Percentiles rank a stretch among this genome's conserved stretches.
These are phyloP conservation scores for Lentinula aciculospora DNA, from an alignment of 768 basidiomycete species.

Conservation along the genomic window DNA sequence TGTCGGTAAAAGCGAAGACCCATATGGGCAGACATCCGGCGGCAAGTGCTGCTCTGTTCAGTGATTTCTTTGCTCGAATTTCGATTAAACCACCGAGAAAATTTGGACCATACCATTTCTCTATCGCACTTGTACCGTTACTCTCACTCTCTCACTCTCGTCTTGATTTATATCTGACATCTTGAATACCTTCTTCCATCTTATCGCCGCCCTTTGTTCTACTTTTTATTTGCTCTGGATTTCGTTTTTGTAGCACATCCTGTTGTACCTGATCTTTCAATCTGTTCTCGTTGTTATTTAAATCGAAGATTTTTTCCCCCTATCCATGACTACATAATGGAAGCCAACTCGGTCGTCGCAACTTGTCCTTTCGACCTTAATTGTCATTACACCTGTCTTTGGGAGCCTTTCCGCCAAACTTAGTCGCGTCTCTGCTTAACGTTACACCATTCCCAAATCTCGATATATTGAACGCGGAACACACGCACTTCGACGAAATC, in stretches of 20 bases:
- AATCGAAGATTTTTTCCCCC: not conserved
- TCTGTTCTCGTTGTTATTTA: not conserved
- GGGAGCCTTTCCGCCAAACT: no score
- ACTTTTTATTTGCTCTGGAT: not conserved
- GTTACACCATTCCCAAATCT: not conserved
- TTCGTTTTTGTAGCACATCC: not conserved
- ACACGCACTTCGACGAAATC: no score
- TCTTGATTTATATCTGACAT: not conserved
- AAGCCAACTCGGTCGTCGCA: no score
- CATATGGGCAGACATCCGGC: constrained; percentile 60
- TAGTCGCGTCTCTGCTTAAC: no score
- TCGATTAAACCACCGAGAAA: not conserved
- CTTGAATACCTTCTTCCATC: not conserved
- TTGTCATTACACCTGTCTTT: no score
- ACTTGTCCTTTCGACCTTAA: no score
- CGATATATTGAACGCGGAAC: not conserved
- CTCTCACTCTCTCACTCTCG: not conserved
- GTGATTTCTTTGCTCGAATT: constrained; percentile 21
- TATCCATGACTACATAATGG: no score
- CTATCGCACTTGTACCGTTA: not conserved
- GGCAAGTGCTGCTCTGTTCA: constrained; percentile 56
- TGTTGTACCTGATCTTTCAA: not conserved
- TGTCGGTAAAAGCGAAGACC: constrained; percentile 87
- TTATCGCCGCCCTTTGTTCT: not conserved
- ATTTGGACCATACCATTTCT: not conserved